Conservation (phyloP, 768 basidiomycete genomes). For the Naganishia kalamii region DNA sequence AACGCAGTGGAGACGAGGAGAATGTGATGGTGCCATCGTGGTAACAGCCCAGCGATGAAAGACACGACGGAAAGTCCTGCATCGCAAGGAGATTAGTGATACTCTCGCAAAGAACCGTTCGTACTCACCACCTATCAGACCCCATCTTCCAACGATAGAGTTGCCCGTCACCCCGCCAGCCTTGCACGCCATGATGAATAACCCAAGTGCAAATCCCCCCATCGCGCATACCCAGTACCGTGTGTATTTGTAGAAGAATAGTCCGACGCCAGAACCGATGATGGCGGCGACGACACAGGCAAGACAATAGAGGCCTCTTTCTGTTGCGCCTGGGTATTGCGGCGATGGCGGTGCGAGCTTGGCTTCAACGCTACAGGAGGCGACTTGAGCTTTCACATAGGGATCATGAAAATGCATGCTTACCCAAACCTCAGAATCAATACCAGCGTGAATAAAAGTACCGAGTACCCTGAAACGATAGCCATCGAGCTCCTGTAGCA, state of each 20-base stretch:
- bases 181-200: slow-evolving; percentile 80
- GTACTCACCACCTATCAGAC: slow-evolving; percentile 70
- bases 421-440: slow-evolving; percentile 56
- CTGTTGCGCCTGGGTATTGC: slow-evolving; percentile 64
- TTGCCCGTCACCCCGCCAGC: slow-evolving; percentile 68
- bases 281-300: slow-evolving; percentile 71
- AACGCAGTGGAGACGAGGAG: slow-evolving; percentile 73
- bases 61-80: slow-evolving; percentile 66
- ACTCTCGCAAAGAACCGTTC: neutral
- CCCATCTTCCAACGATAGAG: slow-evolving; percentile 75
- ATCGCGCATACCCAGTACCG: slow-evolving; percentile 66
- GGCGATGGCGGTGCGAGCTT: slow-evolving; percentile 51
- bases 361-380: slow-evolving; percentile 75
- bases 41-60: slow-evolving; percentile 76
- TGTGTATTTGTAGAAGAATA: slow-evolving; percentile 88
- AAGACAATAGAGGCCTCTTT: slow-evolving; percentile 85
- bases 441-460: slow-evolving; percentile 76
- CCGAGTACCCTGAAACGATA: slow-evolving; percentile 81
- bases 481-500: slow-evolving; percentile 78
- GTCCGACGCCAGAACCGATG: slow-evolving; percentile 73
- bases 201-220: slow-evolving; percentile 77
- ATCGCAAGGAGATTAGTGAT: neutral
- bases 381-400: neutral
- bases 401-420: slow-evolving; percentile 4
- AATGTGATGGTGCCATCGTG: slow-evolving; percentile 79